Base-by-base conservation (phyloP, 148 eudicot genomes). In the Hydrangea macrophylla region DNA sequence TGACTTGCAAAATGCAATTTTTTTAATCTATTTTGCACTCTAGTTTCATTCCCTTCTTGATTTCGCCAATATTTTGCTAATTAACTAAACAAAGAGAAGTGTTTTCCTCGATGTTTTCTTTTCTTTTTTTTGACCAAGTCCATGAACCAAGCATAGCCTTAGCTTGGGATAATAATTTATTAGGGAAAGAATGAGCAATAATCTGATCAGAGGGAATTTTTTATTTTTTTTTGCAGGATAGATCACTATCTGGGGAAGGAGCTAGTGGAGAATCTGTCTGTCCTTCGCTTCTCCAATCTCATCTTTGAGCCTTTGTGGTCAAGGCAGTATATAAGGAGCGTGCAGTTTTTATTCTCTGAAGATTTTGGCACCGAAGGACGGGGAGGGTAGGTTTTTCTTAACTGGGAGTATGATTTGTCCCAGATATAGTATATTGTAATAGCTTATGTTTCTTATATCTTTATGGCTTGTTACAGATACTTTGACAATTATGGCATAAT, bases 221-320 rank as follows among this genome's bases (percentile, higher is more conserved):
- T 9, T 2, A 18, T 48, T 48, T 48, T 48, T 42, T 42, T 73
- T 15, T 69, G 61, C 79, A 89, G 95, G 83, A 89, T 89, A 73
- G 90, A 89, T 58, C 95, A 89, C 65, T 78, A 80, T 68, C 61
- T 89, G 71, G 88, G 91, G 64, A 83, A 81, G 89, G 83, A 89
- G 64, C 79, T 80, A 20, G 82, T 89, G 15, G 91, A 86, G 71
- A 86, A 86, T 58, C 73, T 89, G 9, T 70, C 87, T 5, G 87
- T 84, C 30, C 87, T 89, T 30, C 86, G 91, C 27, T 86, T 89
- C 83, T 86, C 91, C 13, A 89, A 89, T 77, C 85, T 89, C 30
- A 77, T 89, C 33, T 89, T 89, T 31, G 83, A 78, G 81, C 95
- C 95, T 62, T 75, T 86, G 17, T 89, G 95, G 95, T 78, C 81